A percentile compares a stretch with the other conserved stretches of the same genome.
phyloP scores from a whole-genome alignment of 257 asterid species.

The Ligustrum vulgare region DNA sequence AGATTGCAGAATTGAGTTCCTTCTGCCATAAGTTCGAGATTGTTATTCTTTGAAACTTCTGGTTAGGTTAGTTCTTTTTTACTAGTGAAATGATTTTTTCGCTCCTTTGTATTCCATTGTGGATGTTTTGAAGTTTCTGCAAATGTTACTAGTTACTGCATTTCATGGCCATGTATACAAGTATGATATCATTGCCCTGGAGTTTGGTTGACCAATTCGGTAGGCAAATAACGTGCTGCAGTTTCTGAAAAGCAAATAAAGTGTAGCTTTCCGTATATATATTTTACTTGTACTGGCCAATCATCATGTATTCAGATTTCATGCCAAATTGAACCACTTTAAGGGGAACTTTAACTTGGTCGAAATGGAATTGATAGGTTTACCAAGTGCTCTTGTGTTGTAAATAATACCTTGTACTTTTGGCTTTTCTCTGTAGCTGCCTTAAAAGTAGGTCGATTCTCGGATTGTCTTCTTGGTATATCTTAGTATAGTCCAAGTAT shows the following conservation, averaged over 20 bases:
- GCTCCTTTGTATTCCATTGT: slow-evolving; percentile 8
- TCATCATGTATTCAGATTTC: background rate
- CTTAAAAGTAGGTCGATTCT: background rate
- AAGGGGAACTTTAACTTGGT: background rate
- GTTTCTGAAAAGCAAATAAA: background rate
- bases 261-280: background rate
- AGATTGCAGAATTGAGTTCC: slow-evolving; percentile 62
- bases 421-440: background rate
- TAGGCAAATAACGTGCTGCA: background rate
- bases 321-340: background rate
- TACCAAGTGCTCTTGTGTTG: background rate
- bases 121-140: slow-evolving; percentile 7
- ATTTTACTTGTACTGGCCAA: background rate
- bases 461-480: background rate
- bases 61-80: slow-evolving; percentile 37
- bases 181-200: background rate
- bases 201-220: slow-evolving; percentile 6
- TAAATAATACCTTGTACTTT: background rate
- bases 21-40: slow-evolving; percentile 29
- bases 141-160: background rate
- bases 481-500: background rate
- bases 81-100: background rate
- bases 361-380: background rate
- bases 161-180: slow-evolving; percentile 3
- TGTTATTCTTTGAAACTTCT: slow-evolving; percentile 30